These are phyloP conservation scores for Pseudocercospora eumusae DNA, from an alignment of 2,329 filamentous ascomycete genomes.

Conservation along the genomic window DNA sequence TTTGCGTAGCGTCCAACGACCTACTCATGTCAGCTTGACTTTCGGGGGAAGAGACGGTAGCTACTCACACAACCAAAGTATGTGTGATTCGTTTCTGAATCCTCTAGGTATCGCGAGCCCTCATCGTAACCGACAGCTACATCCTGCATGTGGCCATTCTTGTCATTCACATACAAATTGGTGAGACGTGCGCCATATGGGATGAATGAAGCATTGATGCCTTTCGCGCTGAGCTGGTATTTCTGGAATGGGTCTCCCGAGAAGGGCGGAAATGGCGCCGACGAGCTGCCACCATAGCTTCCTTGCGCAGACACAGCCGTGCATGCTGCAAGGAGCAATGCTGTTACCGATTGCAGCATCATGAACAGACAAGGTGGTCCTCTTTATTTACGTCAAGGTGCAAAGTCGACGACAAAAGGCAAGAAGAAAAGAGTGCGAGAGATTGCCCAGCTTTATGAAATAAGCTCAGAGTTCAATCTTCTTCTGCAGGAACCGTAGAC, in stretches of 20 bases:
- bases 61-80: slow-evolving; percentile 60
- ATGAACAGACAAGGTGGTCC: slow-evolving; percentile 2
- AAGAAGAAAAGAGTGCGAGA: slow-evolving; percentile 13
- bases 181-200: slow-evolving; percentile 38
- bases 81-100: slow-evolving; percentile 54
- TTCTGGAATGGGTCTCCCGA: slow-evolving; percentile 35
- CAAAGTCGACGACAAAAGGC: background rate
- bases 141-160: slow-evolving; percentile 48
- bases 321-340: slow-evolving; percentile 32
- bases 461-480: slow-evolving; percentile 20
- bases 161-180: slow-evolving; percentile 36
- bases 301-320: slow-evolving; percentile 27
- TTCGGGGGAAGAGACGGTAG: background rate
- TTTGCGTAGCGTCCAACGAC: slow-evolving; percentile 57
- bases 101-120: slow-evolving; percentile 43
- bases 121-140: slow-evolving; percentile 55
- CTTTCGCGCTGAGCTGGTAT: slow-evolving; percentile 32
- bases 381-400: background rate
- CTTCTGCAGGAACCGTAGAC: slow-evolving; percentile 22
- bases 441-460: slow-evolving; percentile 17
- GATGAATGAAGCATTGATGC: slow-evolving; percentile 38
- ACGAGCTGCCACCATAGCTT: slow-evolving; percentile 18
- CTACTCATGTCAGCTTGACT: background rate
- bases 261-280: slow-evolving; percentile 32
- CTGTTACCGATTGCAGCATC: slow-evolving; percentile 23